Base-by-base conservation (phyloP, 192 early-diverging fungal genomes). In the Entomortierella lignicola region DNA sequence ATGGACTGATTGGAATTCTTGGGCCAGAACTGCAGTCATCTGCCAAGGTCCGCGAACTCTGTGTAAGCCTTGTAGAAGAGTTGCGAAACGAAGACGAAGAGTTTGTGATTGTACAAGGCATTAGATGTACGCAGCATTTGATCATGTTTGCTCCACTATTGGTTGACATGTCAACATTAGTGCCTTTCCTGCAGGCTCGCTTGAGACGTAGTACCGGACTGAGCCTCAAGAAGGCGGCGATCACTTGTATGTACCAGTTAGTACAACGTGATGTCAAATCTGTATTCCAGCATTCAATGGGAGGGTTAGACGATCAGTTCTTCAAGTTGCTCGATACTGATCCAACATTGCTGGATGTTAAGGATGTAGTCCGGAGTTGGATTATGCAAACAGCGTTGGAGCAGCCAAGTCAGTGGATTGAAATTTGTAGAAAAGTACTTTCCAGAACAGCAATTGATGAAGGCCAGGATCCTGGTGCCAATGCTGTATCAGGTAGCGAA, bases 1-100 rank as follows among this genome's bases (percentile, higher is more conserved):
- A 95, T 66, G 94, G 94, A 6, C 71, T 98, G 41, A 84, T 98
- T 60, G 93, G 94, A 20, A 95, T 94, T 0, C 71, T 98, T 32
- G 98, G 98, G 0, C 98, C 98, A 0, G 97, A 99, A 72, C 81
- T 99, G 43, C 90, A 92, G 54, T 81, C 85, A 4, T 93, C 91
- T 26, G 71, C 85, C 0, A 89, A 86, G 52, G 82, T 94, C 1
- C 86, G 95, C n/a, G 91, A 94, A 30, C 81, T 96, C 1, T 95
- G 95, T 57, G 85, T 94, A 18, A 89, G 86, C 26, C 74, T 98
- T 27, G 85, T 96, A 63, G 88, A 93, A 48, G 91, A 95, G 65
- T 77, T 99, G 54, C 90, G 90, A 26, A 85, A 91, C 65, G 93
- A 96, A 27, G 83, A 87, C 0, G 91, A 94, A 64, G 86, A 90